Evolutionary conservation across 345 rosid genomes (phyloP).

Genomic region (Bruguiera gymnorhiza): DNA sequence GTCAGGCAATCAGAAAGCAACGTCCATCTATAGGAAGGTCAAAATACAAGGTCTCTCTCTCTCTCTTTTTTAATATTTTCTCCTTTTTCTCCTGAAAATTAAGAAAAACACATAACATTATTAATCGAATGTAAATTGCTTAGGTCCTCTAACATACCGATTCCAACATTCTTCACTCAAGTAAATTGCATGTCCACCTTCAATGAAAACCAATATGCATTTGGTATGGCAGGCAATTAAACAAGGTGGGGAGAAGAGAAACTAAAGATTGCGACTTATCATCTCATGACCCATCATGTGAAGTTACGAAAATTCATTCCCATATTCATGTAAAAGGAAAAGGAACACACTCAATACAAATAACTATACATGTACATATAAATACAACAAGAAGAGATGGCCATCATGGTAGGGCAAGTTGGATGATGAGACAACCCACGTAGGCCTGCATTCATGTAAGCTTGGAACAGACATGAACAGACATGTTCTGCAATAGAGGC

Average conservation of each 20-base stretch:
- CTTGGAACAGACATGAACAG: constrained; percentile 42
- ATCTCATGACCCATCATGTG: constrained; percentile 37
- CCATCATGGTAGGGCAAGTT: constrained; percentile 20
- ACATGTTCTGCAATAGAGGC: constrained; percentile 42
- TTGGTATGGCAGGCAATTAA: constrained; percentile 4
- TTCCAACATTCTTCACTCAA: background rate
- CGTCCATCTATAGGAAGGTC: no score
- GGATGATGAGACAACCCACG: constrained; percentile 15
- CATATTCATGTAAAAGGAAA: no score
- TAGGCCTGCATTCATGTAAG: constrained; percentile 27
- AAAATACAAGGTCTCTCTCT: no score
- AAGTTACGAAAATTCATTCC: constrained; percentile 16
- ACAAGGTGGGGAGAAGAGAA: constrained; percentile 14
- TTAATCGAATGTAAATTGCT: no score
- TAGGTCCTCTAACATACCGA: no score
- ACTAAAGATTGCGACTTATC: constrained; percentile 34
- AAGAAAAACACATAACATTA: no score
- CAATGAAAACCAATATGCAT: background rate
- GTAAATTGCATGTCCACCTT: background rate
- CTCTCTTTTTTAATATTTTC: no score
- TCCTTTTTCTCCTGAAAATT: no score
- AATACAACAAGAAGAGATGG: background rate
- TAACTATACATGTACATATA: no score
- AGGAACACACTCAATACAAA: no score
- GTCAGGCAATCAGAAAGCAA: no score